Conservation (phyloP, 148 eudicot genomes). For the Drosera capensis region DNA sequence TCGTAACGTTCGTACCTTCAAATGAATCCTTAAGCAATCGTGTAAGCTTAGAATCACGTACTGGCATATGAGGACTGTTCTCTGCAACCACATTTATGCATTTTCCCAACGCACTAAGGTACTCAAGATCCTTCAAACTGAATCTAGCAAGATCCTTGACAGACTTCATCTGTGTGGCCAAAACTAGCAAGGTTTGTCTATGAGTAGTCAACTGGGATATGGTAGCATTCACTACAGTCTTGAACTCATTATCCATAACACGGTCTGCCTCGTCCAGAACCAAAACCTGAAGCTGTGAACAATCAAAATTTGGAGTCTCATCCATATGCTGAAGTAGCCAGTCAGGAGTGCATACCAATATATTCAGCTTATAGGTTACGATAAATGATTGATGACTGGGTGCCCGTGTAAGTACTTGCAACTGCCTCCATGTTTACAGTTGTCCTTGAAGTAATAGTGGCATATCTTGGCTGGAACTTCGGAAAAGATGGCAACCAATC, state of each 20-base stretch:
- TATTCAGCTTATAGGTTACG: conserved; percentile 21
- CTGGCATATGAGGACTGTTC: no score
- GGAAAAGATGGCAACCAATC: conserved; percentile 19
- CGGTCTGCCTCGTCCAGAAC: no score
- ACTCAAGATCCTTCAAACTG: conserved; percentile 91
- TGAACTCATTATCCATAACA: conserved; percentile 79
- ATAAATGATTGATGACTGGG: conserved; percentile 17
- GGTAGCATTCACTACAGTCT: conserved; percentile 61
- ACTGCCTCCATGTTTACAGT: conserved; percentile 64
- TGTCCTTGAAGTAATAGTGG: conserved; percentile 64
- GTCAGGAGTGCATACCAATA: no score
- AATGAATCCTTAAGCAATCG: no score
- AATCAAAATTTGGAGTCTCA: no score
- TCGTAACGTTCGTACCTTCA: no score
- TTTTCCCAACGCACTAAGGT: no score
- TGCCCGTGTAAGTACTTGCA: conserved; percentile 64
- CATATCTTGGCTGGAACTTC: conserved; percentile 55
- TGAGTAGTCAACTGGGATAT: conserved; percentile 77
- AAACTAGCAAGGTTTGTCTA: no score
- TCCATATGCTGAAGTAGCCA: no score
- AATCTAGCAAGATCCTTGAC: conserved; percentile 91
- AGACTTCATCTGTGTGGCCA: conserved; percentile 77
- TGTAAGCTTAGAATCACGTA: no score
- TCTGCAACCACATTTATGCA: no score
- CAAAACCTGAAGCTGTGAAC: no score